Base-by-base conservation (phyloP, 208 protist species). In the Wallacemonas collosoma region DNA sequence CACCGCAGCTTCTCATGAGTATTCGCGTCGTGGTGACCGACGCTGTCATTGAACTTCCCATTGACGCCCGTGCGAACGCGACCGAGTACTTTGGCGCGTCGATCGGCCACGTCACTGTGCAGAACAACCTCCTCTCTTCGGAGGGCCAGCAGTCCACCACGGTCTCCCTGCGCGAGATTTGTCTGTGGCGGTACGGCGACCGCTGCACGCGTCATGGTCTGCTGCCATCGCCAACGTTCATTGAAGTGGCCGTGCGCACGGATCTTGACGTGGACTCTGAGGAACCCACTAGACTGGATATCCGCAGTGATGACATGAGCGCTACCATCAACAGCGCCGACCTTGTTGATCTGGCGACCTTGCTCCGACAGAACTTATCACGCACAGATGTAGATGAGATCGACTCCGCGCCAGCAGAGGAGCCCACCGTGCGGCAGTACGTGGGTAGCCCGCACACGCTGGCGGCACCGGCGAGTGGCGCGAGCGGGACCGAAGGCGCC, bases 1-100 rank as follows among this genome's bases (percentile, higher is more conserved):
- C 82, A 5, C 89, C 89, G 48, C 73, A 69, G 47, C 74, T 94
- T 68, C 79, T 96, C 54, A 92, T 90, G 74, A 88, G 86, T 73
- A 73, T 94, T 38, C 87, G 82, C 36, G 75, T 94, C 11, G 81
- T 81, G 17, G 83, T 86, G 67, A 77, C 75, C 15, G 85, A 94
- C 75, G 83, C 86, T 6, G 62, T 72, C 5, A 74, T 96, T 15
- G 70, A 80, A 51, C 73, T 96, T 38, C 91, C 88, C 5, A 75
- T 93, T n/a, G 83, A 96, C 68, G 82, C 88, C 1, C 82, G 85
- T 12, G 39, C 50, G 45, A 71, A 50, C 53, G 48, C 26, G 43
- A 47, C 66, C 61, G 78, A 79, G 36, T 73, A 50, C 79, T 95
- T 89, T 81, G 79, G 47, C 56, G 77, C 80, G 7, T 74, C 81